Base-by-base conservation (phyloP, 192 early-diverging fungal genomes). In the Podila verticillata region DNA sequence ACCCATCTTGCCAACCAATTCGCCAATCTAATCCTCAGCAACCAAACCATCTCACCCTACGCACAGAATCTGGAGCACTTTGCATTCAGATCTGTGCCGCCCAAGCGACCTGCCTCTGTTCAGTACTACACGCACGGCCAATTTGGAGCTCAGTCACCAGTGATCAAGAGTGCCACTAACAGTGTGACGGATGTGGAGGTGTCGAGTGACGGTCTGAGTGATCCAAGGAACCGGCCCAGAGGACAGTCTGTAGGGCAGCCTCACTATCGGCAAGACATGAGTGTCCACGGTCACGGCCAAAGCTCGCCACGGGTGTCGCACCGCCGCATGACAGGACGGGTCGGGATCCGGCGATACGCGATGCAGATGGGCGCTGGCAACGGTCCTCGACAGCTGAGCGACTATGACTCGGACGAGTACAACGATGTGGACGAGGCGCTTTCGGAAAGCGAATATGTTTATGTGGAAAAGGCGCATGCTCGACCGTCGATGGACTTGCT, bases 1-100 rank as follows among this genome's bases (percentile, higher is more conserved):
- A 95, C 81, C 91, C 95, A 74, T 85, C 91, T 94, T n/a, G 92
- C 96, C 7, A 96, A 95, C 4, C 93, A 96, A 72, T 84, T 98
- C 36, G 95, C 95, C 0, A 92, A 91, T 60, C 83, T 98, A 65
- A 91, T 95, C 85, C 87, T 84, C 54, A 87, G 92, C 77, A 93
- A 97, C 69, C 95, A 94, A 72, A 97, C 97, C 28, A 90, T 98
- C 19, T 94, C 93, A 15, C 94, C 96, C 2, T 92, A 91, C 59
- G 94, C 95, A 2, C 94, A 92, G 12, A 85, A 89, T 17, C 74
- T 95, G 35, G 89, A 92, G 64, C 95, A 98, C 82, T 90, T 91
- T 28, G 92, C 95, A 0, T 96, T 93, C 74, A 84, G 96, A 15
- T 90, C 92, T 35, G 68, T 84, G 2, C 86, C 88, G 4, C 82